Evolutionary conservation across 352 stramenopile species (phyloP).

Genomic region (Pseudoperonospora humuli): DNA sequence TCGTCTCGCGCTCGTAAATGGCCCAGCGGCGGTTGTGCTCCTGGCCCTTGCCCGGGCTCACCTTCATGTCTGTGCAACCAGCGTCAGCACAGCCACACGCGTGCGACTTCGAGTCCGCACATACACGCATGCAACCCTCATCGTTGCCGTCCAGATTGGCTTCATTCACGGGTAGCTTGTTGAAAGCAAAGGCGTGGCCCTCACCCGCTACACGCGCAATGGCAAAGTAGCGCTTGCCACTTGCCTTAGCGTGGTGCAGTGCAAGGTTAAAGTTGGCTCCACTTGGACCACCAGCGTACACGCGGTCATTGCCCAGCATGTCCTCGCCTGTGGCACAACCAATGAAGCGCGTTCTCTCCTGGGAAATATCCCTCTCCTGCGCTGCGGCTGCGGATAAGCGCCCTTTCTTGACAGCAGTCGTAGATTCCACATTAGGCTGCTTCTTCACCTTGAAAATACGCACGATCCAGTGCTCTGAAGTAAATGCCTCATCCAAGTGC

Average conservation of each 20-base stretch:
- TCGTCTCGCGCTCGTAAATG: constrained; percentile 68
- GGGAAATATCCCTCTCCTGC: constrained; percentile 45
- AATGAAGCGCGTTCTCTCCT: constrained; percentile 74
- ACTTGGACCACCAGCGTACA: constrained; percentile 81
- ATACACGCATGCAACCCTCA: constrained; percentile 68
- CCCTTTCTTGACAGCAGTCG: constrained; percentile 54
- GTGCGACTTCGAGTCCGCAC: constrained; percentile 65
- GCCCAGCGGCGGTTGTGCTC: constrained; percentile 88
- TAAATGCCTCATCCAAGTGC: constrained; percentile 91
- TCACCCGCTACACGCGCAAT: constrained; percentile 69
- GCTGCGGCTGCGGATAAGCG: constrained; percentile 42
- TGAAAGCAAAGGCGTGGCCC: constrained; percentile 87
- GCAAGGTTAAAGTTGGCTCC: constrained; percentile 89
- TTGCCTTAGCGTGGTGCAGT: constrained; percentile 72
- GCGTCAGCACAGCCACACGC: constrained; percentile 81
- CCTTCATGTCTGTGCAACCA: constrained; percentile 65
- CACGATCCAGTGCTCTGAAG: constrained; percentile 93
- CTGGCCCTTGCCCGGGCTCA: constrained; percentile 61
- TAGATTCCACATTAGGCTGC: constrained; percentile 71
- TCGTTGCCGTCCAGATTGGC: constrained; percentile 72
- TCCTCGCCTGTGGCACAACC: constrained; percentile 80
- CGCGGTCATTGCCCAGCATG: constrained; percentile 77
- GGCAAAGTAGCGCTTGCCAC: constrained; percentile 85
- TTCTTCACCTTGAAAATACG: constrained; percentile 94
- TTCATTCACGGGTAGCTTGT: constrained; percentile 63